phyloP scores from a whole-genome alignment of 2,329 filamentous ascomycete species.

The Aspergillus nomiae region DNA sequence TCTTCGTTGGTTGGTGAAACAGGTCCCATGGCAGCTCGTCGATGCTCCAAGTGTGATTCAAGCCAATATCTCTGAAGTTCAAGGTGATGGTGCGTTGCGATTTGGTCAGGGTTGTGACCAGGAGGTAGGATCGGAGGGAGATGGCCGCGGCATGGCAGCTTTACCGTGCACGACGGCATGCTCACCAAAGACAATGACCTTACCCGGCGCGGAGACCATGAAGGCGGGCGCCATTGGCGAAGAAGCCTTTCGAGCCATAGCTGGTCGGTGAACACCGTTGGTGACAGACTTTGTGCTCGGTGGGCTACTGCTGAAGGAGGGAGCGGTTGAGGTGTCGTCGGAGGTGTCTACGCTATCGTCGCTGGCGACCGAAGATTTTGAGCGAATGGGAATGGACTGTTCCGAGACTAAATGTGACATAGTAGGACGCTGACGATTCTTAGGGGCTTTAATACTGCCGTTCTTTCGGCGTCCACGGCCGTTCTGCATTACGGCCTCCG shows the following conservation, averaged over 20 bases:
- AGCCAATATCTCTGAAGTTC: constrained; percentile 85
- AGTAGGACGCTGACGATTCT: constrained; percentile 28
- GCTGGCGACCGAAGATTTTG: constrained; percentile 20
- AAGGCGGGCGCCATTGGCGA: constrained; percentile 79
- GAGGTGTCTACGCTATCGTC: constrained; percentile 31
- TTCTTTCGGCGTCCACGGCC: constrained; percentile 30
- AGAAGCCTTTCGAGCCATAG: constrained; percentile 43
- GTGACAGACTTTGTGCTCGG: constrained; percentile 13
- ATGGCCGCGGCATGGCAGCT: constrained; percentile 95
- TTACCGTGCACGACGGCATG: constrained; percentile 98
- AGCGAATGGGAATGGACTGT: constrained; percentile 19
- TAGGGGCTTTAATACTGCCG: constrained; percentile 30
- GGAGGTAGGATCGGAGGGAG: constrained; percentile 91
- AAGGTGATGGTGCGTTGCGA: constrained; percentile 85
- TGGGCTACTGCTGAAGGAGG: constrained; percentile 27
- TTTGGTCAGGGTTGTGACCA: constrained; percentile 91
- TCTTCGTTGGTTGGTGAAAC: constrained; percentile 80
- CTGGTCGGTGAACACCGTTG: constrained; percentile 11
- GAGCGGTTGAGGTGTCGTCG: constrained; percentile 31
- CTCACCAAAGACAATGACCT: constrained; percentile 97
- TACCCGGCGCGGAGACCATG: constrained; percentile 97
- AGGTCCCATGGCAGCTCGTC: constrained; percentile 83
- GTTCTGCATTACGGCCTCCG: constrained; percentile 21
- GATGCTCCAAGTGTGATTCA: constrained; percentile 92
- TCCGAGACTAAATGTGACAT: constrained; percentile 31